Conservation (phyloP, 371 early-diverging fungal species). For the Massospora cicadina region DNA sequence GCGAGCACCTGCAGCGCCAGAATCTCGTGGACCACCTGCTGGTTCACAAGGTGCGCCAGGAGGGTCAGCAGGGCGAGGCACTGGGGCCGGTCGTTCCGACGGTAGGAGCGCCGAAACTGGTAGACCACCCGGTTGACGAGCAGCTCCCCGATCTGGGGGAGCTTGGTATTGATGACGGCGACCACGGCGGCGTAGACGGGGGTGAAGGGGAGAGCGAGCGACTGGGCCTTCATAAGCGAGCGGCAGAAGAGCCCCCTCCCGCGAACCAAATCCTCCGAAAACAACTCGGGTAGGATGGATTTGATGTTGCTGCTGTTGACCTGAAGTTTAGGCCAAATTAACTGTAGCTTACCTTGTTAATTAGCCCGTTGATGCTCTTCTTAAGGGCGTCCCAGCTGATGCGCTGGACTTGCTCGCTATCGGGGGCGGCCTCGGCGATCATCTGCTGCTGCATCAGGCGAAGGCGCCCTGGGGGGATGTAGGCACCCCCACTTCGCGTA, state of each 20-base stretch:
- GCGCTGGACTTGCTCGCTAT: conserved; percentile 60
- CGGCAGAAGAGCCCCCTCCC: conserved; percentile 82
- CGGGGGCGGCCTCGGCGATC: conserved; percentile 31
- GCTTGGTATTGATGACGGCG: conserved; percentile 82
- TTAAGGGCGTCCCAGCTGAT: conserved; percentile 89
- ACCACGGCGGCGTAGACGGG: conserved; percentile 81
- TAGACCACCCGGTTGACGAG: conserved; percentile 66
- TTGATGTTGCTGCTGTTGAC: conserved; percentile 84
- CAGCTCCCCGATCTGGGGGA: conserved; percentile 81
- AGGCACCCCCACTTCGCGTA: conserved; percentile 68
- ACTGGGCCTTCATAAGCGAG: conserved; percentile 84
- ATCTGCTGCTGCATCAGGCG: conserved; percentile 56
- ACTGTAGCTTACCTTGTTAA: conserved; percentile 56
- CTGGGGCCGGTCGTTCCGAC: conserved; percentile 73
- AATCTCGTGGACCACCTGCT: conserved; percentile 75
- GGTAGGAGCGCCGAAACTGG: conserved; percentile 82
- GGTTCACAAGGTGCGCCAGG: conserved; percentile 86
- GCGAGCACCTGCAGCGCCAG: conserved; percentile 74
- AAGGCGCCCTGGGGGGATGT: conserved; percentile 80
- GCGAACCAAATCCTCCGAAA: conserved; percentile 80
- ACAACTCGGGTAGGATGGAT: conserved; percentile 73
- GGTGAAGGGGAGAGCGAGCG: conserved; percentile 75
- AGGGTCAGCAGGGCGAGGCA: conserved; percentile 75
- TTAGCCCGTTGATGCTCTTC: conserved; percentile 84
- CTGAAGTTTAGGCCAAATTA: conserved; percentile 11